Evolutionary conservation across 116 monocot species (phyloP).

Genomic region (Papilionanthe hybrid): DNA sequence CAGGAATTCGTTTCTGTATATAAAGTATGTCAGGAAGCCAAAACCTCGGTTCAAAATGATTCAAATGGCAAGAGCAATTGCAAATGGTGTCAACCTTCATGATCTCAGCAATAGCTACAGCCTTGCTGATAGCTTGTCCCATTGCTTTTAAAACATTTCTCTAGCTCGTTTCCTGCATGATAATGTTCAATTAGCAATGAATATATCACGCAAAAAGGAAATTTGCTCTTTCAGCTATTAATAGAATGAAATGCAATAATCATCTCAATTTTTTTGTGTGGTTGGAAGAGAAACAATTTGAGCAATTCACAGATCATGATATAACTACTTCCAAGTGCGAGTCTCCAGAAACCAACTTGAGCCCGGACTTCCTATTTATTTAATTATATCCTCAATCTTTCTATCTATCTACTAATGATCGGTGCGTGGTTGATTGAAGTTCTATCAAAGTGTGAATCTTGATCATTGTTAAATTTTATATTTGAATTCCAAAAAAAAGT

Average conservation of each 20-base stretch:
- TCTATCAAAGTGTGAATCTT: too few relatives aligned
- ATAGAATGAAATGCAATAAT: too few relatives aligned
- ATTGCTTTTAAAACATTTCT: slow-evolving; percentile 92
- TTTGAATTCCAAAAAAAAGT: too few relatives aligned
- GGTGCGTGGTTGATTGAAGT: too few relatives aligned
- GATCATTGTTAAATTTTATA: too few relatives aligned
- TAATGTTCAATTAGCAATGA: background rate
- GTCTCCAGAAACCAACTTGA: too few relatives aligned
- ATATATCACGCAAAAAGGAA: background rate
- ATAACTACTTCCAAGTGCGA: too few relatives aligned
- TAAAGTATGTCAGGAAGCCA: background rate
- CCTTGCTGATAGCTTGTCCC: slow-evolving; percentile 96
- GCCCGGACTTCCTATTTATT: too few relatives aligned
- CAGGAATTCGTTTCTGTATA: slow-evolving; percentile 68
- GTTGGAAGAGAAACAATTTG: too few relatives aligned
- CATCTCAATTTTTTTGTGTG: too few relatives aligned
- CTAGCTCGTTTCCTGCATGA: slow-evolving; percentile 53
- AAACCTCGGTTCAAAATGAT: background rate
- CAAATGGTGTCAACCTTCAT: slow-evolving; percentile 40
- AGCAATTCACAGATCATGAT: too few relatives aligned
- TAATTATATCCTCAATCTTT: background rate
- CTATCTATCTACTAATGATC: too few relatives aligned
- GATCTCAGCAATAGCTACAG: slow-evolving; percentile 80
- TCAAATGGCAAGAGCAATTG: background rate
- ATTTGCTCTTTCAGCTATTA: background rate